phyloP scores from a whole-genome alignment of 2,329 filamentous ascomycete species.

The Hirsutella rhossiliensis region DNA sequence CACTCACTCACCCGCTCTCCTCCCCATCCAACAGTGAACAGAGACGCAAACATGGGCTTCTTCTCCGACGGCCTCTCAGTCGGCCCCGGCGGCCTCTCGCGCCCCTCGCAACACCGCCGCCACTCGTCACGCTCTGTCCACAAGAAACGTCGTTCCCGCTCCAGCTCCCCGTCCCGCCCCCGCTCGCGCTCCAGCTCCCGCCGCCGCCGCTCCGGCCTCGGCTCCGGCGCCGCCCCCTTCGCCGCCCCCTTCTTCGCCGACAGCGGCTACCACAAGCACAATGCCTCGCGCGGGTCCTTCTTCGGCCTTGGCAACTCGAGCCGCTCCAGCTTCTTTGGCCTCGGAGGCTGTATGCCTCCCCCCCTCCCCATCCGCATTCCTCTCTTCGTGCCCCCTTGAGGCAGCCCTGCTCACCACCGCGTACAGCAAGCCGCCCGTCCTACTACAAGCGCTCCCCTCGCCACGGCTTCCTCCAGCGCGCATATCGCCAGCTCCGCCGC shows the following conservation, averaged over 20 bases:
- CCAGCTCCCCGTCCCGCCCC: slow-evolving; percentile 27
- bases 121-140: slow-evolving; percentile 16
- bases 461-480: slow-evolving; percentile 61
- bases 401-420: no score
- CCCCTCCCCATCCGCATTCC: no score
- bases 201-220: slow-evolving; percentile 2
- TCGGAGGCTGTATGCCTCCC: slow-evolving; percentile 12
- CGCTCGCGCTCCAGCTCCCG: slow-evolving; percentile 14
- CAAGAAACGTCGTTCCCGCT: slow-evolving; percentile 23
- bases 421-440: slow-evolving; percentile 34
- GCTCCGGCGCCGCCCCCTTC: slow-evolving; percentile 18
- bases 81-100: slow-evolving; percentile 14
- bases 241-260: slow-evolving; percentile 17
- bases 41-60: slow-evolving; percentile 19
- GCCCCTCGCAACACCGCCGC: slow-evolving; percentile 13
- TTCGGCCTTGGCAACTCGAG: slow-evolving; percentile 33
- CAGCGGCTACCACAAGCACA: slow-evolving; percentile 10
- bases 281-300: slow-evolving; percentile 31
- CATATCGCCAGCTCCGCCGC: slow-evolving; percentile 64
- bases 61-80: slow-evolving; percentile 19
- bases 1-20: not conserved
- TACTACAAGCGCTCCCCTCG: slow-evolving; percentile 78
- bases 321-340: slow-evolving; percentile 33
- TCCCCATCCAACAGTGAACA: no score
- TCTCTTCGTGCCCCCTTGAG: no score